phyloP scores from a whole-genome alignment of 306 rosid genomes.

The Begonia loranthoides region DNA sequence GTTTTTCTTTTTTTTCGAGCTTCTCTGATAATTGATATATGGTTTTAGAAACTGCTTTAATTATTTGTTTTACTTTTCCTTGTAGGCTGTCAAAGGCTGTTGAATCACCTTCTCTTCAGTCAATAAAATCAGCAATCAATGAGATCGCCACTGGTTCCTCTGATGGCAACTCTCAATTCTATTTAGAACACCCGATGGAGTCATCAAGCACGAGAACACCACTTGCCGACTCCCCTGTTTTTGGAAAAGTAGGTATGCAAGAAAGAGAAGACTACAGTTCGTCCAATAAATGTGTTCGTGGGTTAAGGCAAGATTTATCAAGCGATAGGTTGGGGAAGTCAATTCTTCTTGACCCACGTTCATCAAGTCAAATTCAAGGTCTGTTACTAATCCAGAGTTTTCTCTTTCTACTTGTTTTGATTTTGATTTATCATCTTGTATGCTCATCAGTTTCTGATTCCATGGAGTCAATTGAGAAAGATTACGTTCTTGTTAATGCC shows the following conservation, averaged over 20 bases:
- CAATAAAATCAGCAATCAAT: conserved; percentile 17
- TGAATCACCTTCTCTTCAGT: conserved; percentile 23
- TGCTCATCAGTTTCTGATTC: conserved; percentile 51
- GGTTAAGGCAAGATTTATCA: conserved; percentile 17
- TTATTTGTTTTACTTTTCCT: conserved; percentile 11
- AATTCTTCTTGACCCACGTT: conserved; percentile 17
- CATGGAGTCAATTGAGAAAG: conserved; percentile 75
- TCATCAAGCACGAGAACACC: conserved; percentile 20
- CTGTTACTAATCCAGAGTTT: conserved; percentile 10
- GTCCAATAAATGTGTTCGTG: conserved; percentile 17
- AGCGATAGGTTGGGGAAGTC: conserved; percentile 20
- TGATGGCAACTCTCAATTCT: conserved; percentile 18
- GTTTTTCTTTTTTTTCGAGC: neutral
- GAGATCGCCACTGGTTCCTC: conserved; percentile 18
- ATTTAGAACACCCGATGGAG: conserved; percentile 16
- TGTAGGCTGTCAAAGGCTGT: conserved; percentile 33
- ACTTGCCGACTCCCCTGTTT: conserved; percentile 14
- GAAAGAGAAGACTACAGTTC: conserved; percentile 17
- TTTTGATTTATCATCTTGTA: conserved; percentile 8
- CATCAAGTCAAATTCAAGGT: conserved; percentile 46
- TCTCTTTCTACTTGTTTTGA: conserved; percentile 8
- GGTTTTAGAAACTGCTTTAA: conserved; percentile 5
- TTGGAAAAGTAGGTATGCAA: conserved; percentile 10
- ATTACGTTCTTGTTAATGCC: conserved; percentile 59
- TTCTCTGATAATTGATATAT: neutral